A percentile compares a stretch with the other conserved stretches of the same genome.
These are phyloP conservation scores for Lenzites betulinus DNA, from an alignment of 768 basidiomycete species.

Conservation along the genomic window DNA sequence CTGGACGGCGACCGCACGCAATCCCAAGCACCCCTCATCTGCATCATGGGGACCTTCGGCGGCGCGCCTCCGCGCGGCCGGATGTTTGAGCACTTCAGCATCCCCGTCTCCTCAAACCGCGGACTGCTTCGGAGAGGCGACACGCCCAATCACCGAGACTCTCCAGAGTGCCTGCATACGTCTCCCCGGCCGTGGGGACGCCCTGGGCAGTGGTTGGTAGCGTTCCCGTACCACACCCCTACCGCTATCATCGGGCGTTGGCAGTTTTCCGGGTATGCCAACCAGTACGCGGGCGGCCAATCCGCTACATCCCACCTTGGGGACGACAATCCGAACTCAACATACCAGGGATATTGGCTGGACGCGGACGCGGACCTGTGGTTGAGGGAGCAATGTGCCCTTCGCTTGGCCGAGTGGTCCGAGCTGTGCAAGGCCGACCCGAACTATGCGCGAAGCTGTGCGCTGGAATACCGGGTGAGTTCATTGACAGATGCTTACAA, in stretches of 20 bases:
- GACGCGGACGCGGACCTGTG: neutral
- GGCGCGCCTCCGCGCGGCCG: neutral
- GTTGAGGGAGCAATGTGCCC: neutral
- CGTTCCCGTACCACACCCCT: neutral
- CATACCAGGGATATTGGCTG: no score
- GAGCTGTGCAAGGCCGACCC: neutral
- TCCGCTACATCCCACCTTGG: no score
- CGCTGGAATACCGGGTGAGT: neutral
- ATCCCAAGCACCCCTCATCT: no score
- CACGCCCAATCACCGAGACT: neutral
- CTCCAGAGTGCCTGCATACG: neutral
- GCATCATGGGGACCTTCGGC: neutral
- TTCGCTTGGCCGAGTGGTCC: neutral
- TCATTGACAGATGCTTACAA: no score
- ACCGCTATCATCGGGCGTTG: neutral
- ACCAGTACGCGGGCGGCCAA: no score
- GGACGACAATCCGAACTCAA: no score
- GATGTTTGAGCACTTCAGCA: neutral
- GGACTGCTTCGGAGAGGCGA: neutral
- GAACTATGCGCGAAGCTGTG: neutral
- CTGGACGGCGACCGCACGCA: neutral
- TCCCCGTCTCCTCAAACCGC: neutral
- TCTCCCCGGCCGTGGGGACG: neutral
- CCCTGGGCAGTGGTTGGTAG: neutral
- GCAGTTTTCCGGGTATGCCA: no score